Evolutionary conservation across 2,329 filamentous ascomycete genomes (phyloP), one percentile per base, ranked within the genome.

Genomic region (Diaporthe sp.): DNA sequence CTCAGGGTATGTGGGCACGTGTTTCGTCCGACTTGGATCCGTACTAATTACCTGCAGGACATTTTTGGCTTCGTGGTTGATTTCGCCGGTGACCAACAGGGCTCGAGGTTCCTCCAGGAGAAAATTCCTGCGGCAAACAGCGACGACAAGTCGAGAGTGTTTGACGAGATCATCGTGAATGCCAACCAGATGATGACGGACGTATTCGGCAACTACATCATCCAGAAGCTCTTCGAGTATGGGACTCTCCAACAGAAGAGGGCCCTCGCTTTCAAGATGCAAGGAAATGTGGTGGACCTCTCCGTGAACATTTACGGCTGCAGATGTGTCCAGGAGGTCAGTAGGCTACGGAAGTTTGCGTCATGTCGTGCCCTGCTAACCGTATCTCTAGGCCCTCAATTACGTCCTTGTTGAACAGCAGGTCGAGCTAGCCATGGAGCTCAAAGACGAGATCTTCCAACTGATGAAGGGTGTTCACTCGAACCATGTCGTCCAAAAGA

Each of bases 121-220:
- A 98, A 98, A 84, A 89, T 99, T 4, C 94, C 97, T 83, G 94
- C 92, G 1, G 97, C 97, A 73, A 98, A 98, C 82, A 98, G 95
- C 80, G 97, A 98, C 77, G 96, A 98, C 81, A 98, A 98, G 84
- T 95, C 98, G 44, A 92, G 93, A 74, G 91, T 98, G 0, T 98
- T 98, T 86, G 88, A 89, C 0, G 97, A 98, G 83, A 95, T 99
- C 61, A 90, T 94, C 79, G 91, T 92, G 0, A 97, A 99, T 79
- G 92, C 94, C 1, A 84, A 98, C 42, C 95, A 96, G 81, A 87
- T 99, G 65, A 98, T 98, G 95, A 96, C 93, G 61, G 97, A 98
- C 82, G 93, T 98, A 0, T 99, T 98, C 81, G 97, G 97, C 72
- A 99, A 99, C 83, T 99, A 98, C 81, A 97, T 99, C 49, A 96